These are phyloP conservation scores for Saccharomyces pastorianus DNA, from an alignment of 1,139 yeast species.

Conservation along the genomic window DNA sequence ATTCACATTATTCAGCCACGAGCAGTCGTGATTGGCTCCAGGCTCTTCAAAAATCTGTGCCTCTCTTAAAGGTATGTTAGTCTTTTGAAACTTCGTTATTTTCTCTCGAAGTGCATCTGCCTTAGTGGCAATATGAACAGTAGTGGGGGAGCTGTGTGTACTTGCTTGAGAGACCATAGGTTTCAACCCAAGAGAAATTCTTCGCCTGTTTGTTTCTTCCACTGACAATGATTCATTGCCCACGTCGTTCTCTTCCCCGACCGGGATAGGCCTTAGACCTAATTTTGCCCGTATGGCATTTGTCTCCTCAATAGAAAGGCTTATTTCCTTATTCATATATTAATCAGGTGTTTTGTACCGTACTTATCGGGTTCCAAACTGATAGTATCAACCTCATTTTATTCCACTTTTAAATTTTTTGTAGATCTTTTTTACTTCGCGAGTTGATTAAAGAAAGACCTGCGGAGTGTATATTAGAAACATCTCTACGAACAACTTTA, in stretches of 20 bases:
- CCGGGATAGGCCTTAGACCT: slow-evolving; percentile 43
- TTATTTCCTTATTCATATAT: slow-evolving; percentile 26
- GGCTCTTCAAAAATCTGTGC: neutral
- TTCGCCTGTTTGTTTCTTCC: slow-evolving; percentile 47
- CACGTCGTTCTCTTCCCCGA: neutral
- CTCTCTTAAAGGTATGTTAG: neutral
- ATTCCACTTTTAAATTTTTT: neutral
- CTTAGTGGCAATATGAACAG: neutral
- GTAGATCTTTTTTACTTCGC: neutral
- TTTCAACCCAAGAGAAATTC: slow-evolving; percentile 42
- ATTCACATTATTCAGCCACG: neutral
- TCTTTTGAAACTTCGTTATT: neutral
- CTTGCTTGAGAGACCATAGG: slow-evolving; percentile 33
- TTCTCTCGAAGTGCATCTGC: neutral
- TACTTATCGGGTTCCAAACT: too few relatives aligned
- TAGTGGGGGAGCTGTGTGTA: neutral
- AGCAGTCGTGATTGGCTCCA: neutral
- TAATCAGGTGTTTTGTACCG: neutral
- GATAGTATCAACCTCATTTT: neutral
- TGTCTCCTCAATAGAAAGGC: slow-evolving; percentile 45
- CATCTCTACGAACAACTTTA: neutral
- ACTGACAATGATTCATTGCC: slow-evolving; percentile 31
- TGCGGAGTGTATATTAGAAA: neutral
- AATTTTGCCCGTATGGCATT: slow-evolving; percentile 42
- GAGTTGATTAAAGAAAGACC: neutral